Evolutionary conservation across 768 basidiomycete species (phyloP).

Genomic region (Termitomyces bulborhizus): DNA sequence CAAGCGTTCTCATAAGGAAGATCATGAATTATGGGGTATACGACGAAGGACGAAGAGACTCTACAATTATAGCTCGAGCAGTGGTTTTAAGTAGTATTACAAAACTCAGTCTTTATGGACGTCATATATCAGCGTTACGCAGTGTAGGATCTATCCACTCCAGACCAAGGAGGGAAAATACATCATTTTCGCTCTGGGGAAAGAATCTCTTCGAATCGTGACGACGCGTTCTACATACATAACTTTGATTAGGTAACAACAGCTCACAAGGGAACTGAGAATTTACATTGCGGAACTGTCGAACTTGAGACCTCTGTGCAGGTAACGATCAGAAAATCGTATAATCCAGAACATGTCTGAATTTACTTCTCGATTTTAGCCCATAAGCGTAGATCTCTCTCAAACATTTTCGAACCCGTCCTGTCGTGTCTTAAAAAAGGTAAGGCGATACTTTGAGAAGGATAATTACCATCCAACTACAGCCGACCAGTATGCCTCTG

Average conservation of each 20-base stretch:
- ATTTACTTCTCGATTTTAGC: conserved; percentile 58
- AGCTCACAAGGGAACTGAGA: background rate
- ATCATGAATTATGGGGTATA: background rate
- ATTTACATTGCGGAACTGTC: conserved; percentile 77
- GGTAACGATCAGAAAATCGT: background rate
- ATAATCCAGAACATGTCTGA: background rate
- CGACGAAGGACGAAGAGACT: background rate
- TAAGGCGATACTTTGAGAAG: background rate
- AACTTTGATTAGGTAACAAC: background rate
- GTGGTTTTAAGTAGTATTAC: background rate
- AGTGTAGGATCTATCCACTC: conserved; percentile 65
- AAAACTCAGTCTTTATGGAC: background rate
- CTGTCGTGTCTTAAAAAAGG: conserved; percentile 25
- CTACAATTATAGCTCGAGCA: background rate
- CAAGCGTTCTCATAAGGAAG: conserved; percentile 70
- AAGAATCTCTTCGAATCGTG: conserved; percentile 55
- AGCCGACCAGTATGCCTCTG: conserved; percentile 80
- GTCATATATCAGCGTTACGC: conserved; percentile 65
- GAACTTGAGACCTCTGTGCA: conserved; percentile 67
- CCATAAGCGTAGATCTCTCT: conserved; percentile 75
- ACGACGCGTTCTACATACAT: conserved; percentile 45
- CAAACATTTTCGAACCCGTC: conserved; percentile 88
- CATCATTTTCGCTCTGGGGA: conserved; percentile 63
- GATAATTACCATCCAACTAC: conserved; percentile 76
- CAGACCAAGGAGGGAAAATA: conserved; percentile 66